Evolutionary conservation across 176 grass and related monocot species (phyloP).

Genomic region (Juncus effusus): DNA sequence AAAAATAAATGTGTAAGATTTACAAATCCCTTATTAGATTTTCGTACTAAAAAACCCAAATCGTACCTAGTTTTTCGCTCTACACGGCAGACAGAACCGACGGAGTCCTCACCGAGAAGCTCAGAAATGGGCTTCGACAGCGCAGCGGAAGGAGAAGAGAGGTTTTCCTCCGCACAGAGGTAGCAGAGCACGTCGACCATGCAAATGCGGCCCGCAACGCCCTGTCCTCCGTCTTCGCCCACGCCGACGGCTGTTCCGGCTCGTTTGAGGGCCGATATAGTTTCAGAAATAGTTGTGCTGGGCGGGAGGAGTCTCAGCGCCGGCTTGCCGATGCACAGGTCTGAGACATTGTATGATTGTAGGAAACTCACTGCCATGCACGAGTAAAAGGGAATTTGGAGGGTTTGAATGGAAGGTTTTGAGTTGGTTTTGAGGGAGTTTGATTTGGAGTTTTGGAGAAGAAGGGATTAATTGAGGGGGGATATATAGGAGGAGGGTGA

Average conservation of each 20-base stretch:
- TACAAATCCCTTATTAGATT: too few species aligned
- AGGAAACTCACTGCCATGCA: slow-evolving; percentile 55
- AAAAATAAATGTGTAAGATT: neutral
- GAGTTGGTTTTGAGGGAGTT: neutral
- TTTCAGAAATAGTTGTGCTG: slow-evolving; percentile 33
- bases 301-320: slow-evolving; percentile 47
- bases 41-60: neutral
- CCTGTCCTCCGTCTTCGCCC: slow-evolving; percentile 25
- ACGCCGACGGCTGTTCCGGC: slow-evolving; percentile 34
- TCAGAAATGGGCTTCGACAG: slow-evolving; percentile 43
- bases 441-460: neutral
- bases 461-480: neutral
- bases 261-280: slow-evolving; percentile 30
- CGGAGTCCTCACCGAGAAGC: slow-evolving; percentile 28
- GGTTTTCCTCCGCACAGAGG: slow-evolving; percentile 47
- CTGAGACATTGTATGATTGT: slow-evolving; percentile 51
- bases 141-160: slow-evolving; percentile 31
- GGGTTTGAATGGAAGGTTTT: neutral
- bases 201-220: slow-evolving; percentile 32
- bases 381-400: slow-evolving; percentile 5
- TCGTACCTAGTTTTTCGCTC: slow-evolving; percentile 43
- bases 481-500: too few species aligned
- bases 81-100: slow-evolving; percentile 29
- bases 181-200: slow-evolving; percentile 58
- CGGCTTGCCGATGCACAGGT: slow-evolving; percentile 96